A percentile compares a stretch with the other conserved stretches of the same genome.
phyloP scores from a whole-genome alignment of 805 yeast genomes.

The Myxozyma geophila region DNA sequence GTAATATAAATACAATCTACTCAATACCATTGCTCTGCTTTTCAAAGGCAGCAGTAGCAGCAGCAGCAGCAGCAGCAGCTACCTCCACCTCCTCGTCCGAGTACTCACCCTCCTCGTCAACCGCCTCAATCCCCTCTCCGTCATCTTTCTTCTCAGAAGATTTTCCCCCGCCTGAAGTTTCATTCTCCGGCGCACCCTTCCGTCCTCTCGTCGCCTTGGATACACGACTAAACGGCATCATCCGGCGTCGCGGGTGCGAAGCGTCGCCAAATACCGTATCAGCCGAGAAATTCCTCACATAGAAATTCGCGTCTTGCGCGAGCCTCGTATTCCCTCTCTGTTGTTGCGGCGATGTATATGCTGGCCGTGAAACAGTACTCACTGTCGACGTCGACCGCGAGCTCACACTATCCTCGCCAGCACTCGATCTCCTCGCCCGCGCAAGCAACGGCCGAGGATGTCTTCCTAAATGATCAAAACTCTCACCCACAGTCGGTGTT shows the following conservation, averaged over 20 bases:
- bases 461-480: neutral
- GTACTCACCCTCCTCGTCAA: slow-evolving; percentile 33
- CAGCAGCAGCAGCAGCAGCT: neutral
- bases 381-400: neutral
- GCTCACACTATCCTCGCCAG: slow-evolving; percentile 5
- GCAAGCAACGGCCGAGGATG: neutral
- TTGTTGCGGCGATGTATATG: neutral
- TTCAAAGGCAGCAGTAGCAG: neutral
- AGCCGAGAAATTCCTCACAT: slow-evolving; percentile 12
- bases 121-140: slow-evolving; percentile 25
- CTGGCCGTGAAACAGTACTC: slow-evolving; percentile 9
- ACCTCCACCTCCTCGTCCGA: slow-evolving; percentile 31
- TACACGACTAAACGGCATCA: neutral
- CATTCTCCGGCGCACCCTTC: slow-evolving; percentile 9
- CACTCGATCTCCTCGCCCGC: slow-evolving; percentile 1
- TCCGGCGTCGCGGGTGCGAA: slow-evolving; percentile 9
- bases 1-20: no score
- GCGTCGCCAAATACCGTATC: slow-evolving; percentile 8
- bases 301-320: slow-evolving; percentile 5
- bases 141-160: neutral
- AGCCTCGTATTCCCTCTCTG: neutral
- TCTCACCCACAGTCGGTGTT: slow-evolving; percentile 12
- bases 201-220: slow-evolving; percentile 3
- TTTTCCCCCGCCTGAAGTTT: neutral
- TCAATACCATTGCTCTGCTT: no score